phyloP scores from a whole-genome alignment of 257 asterid species.

The Jacaranda mimosifolia region DNA sequence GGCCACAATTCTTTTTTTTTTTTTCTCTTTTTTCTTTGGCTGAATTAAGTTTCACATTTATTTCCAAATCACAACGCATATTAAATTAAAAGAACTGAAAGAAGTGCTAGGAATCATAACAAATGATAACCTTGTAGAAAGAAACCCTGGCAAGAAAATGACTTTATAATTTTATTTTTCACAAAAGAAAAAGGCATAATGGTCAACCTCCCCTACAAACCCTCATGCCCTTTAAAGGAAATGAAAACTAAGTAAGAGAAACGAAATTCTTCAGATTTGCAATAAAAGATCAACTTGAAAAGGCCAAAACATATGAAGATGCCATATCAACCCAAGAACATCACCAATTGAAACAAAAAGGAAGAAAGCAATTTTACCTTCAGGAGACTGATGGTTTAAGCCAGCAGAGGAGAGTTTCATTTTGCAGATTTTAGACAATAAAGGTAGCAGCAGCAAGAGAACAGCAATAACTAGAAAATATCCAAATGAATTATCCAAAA shows the following conservation, averaged over 20 bases:
- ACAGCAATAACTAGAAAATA: constrained; percentile 43
- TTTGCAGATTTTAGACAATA: constrained; percentile 47
- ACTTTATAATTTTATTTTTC: neutral
- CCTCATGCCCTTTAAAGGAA: neutral
- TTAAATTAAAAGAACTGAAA: neutral
- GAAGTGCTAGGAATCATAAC: constrained; percentile 16
- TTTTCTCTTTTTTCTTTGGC: neutral
- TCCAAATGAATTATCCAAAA: constrained; percentile 30
- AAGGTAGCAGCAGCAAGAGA: constrained; percentile 33
- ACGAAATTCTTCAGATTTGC: constrained; percentile 29
- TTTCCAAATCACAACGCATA: constrained; percentile 3
- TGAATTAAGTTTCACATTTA: neutral
- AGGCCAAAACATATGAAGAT: constrained; percentile 28
- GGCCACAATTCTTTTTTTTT: neutral
- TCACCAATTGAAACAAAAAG: neutral
- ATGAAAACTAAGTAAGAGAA: constrained; percentile 26
- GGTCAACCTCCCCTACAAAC: constrained; percentile 21
- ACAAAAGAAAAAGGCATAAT: constrained; percentile 17
- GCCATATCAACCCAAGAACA: constrained; percentile 6
- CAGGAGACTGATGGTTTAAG: constrained; percentile 65
- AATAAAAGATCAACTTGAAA: neutral
- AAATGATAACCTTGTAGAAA: constrained; percentile 3
- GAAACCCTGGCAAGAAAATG: constrained; percentile 24
- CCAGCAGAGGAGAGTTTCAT: constrained; percentile 67
- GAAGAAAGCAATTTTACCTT: constrained; percentile 52